Evolutionary conservation across 495 filamentous ascomycete species (phyloP).

Genomic region (Tetracladium setigerum): DNA sequence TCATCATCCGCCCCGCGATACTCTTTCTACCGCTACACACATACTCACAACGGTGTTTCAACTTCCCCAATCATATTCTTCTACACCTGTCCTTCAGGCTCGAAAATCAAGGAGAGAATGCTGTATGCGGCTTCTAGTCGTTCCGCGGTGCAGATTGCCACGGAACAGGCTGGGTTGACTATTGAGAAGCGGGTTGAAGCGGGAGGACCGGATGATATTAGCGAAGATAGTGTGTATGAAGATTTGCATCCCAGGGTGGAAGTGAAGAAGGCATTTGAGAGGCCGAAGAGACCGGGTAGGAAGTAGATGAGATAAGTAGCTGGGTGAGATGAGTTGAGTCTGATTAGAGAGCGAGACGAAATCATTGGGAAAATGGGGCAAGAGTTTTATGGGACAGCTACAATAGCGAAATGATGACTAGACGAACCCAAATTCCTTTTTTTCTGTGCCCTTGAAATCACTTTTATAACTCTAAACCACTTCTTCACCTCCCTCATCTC

Average conservation of each 20-base stretch:
- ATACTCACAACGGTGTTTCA: slow-evolving; percentile 43
- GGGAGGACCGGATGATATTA: slow-evolving; percentile 68
- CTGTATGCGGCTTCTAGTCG: slow-evolving; percentile 81
- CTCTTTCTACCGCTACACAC: slow-evolving; percentile 73
- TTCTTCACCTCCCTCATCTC: too few species aligned
- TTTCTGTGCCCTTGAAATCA: too few species aligned
- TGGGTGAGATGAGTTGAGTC: too few species aligned
- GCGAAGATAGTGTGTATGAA: slow-evolving; percentile 56
- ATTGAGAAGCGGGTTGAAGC: slow-evolving; percentile 66
- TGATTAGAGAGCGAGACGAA: background rate
- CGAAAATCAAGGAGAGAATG: slow-evolving; percentile 90
- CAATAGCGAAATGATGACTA: too few species aligned
- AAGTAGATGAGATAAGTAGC: slow-evolving; percentile 5
- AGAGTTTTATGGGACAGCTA: too few species aligned
- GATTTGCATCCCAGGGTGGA: slow-evolving; percentile 71
- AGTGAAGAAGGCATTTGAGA: slow-evolving; percentile 64
- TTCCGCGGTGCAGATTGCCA: slow-evolving; percentile 59
- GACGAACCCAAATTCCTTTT: too few species aligned
- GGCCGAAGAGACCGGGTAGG: slow-evolving; percentile 80
- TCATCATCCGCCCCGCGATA: slow-evolving; percentile 80
- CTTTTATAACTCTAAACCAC: too few species aligned
- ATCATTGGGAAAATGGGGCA: background rate
- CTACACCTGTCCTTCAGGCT: slow-evolving; percentile 78
- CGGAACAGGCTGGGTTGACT: slow-evolving; percentile 59
- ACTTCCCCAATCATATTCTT: slow-evolving; percentile 76